phyloP scores from a whole-genome alignment of 192 early-diverging fungal genomes.

The Coemansia sp. region DNA sequence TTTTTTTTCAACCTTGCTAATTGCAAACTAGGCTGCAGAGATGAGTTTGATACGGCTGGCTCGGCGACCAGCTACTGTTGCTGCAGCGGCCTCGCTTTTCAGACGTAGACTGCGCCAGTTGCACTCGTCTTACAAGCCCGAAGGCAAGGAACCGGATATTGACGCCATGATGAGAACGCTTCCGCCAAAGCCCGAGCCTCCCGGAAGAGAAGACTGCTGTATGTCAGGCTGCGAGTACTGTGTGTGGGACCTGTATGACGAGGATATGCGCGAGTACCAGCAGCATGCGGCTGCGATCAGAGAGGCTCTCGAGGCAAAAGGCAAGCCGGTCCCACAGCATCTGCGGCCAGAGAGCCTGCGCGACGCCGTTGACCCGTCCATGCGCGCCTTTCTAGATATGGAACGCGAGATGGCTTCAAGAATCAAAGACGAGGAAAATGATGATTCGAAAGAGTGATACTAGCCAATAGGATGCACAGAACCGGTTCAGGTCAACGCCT shows the following conservation, averaged over 20 bases:
- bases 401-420: conserved; percentile 43
- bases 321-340: conserved; percentile 32
- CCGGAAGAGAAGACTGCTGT: conserved; percentile 44
- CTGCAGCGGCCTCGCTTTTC: neutral
- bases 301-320: conserved; percentile 25
- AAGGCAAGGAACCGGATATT: conserved; percentile 14
- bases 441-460: neutral
- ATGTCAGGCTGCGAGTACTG: conserved; percentile 51
- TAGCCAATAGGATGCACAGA: conserved; percentile 8
- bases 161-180: conserved; percentile 32
- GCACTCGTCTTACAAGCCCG: conserved; percentile 6
- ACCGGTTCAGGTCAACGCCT: neutral
- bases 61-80: conserved; percentile 4
- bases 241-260: conserved; percentile 54
- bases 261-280: conserved; percentile 51
- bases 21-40: no score
- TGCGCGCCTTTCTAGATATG: conserved; percentile 52
- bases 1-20: no score
- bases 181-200: conserved; percentile 51
- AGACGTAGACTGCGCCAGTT: neutral
- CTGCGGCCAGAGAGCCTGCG: conserved; percentile 32
- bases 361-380: conserved; percentile 43
- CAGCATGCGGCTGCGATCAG: conserved; percentile 30
- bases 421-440: conserved; percentile 39
- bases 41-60: neutral